Percentiles rank a stretch among this genome's conserved stretches.
Evolutionary conservation across 2,329 filamentous ascomycete genomes (phyloP).

Genomic region (Cercospora nicotianae): DNA sequence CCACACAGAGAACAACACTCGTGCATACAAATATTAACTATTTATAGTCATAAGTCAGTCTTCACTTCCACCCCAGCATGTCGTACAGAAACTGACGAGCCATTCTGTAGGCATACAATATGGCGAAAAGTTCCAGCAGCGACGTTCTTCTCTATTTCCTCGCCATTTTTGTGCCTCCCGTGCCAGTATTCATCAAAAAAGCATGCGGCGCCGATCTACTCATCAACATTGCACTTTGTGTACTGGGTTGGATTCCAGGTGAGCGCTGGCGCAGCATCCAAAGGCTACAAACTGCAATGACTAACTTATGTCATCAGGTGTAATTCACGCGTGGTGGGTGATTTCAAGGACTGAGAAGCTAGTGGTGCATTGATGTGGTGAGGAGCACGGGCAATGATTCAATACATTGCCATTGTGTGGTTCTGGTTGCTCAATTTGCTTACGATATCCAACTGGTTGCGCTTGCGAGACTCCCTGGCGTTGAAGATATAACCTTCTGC

Average conservation of each 20-base stretch:
- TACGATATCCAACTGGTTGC: neutral
- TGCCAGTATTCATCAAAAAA: conserved; percentile 86
- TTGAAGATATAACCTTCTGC: neutral
- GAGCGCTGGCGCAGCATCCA: neutral
- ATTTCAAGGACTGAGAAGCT: neutral
- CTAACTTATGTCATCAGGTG: conserved; percentile 46
- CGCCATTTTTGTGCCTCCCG: conserved; percentile 80
- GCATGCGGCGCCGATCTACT: conserved; percentile 79
- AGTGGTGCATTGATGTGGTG: neutral
- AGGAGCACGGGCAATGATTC: neutral
- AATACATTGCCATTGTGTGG: neutral
- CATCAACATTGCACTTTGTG: conserved; percentile 85
- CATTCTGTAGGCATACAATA: neutral
- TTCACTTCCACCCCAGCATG: neutral
- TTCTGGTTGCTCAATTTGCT: neutral
- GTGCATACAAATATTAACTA: neutral
- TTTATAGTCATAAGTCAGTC: neutral
- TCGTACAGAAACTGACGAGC: neutral
- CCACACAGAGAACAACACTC: neutral
- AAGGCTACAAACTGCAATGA: neutral
- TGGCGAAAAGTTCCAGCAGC: conserved; percentile 9
- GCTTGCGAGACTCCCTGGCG: neutral
- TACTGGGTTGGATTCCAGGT: conserved; percentile 58
- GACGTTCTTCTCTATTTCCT: conserved; percentile 26
- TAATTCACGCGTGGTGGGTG: conserved; percentile 63